Conservation (phyloP, 202 grass and related monocot species). For the Setaria italica region DNA sequence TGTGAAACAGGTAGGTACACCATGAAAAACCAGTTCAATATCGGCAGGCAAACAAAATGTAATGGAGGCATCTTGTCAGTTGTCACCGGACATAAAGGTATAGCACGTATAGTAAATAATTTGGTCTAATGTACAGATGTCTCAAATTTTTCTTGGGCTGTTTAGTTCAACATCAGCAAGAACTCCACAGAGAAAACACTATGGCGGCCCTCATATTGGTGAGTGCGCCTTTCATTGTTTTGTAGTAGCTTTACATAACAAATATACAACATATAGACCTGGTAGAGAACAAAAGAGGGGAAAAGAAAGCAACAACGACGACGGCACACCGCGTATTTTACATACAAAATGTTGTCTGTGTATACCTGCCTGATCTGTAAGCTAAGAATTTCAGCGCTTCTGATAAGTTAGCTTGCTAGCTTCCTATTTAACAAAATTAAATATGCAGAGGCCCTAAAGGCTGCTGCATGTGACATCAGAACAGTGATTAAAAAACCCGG, state of each 20-base stretch:
- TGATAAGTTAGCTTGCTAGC: slow-evolving; percentile 32
- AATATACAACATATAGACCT: slow-evolving; percentile 46
- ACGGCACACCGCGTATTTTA: slow-evolving; percentile 36
- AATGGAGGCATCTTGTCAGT: not conserved
- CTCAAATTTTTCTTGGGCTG: not conserved
- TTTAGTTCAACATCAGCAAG: not conserved
- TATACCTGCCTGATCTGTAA: slow-evolving; percentile 41
- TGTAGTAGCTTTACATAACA: slow-evolving; percentile 43
- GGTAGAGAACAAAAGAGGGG: not conserved
- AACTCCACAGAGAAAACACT: not conserved
- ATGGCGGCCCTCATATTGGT: slow-evolving; percentile 22
- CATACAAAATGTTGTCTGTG: slow-evolving; percentile 38
- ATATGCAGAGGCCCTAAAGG: slow-evolving; percentile 27
- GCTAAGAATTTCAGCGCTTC: slow-evolving; percentile 34
- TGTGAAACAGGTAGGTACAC: not conserved
- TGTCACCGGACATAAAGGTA: not conserved
- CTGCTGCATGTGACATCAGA: slow-evolving; percentile 49
- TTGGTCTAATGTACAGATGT: not conserved
- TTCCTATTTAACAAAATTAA: slow-evolving; percentile 55
- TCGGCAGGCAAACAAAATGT: not conserved
- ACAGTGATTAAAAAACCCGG: not conserved
- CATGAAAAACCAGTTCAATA: not conserved
- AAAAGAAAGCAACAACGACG: not conserved
- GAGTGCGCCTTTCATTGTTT: not conserved
- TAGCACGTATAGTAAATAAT: not conserved